These are phyloP conservation scores for Coniophora puteana DNA, from an alignment of 1,284 basidiomycete species.

Conservation along the genomic window DNA sequence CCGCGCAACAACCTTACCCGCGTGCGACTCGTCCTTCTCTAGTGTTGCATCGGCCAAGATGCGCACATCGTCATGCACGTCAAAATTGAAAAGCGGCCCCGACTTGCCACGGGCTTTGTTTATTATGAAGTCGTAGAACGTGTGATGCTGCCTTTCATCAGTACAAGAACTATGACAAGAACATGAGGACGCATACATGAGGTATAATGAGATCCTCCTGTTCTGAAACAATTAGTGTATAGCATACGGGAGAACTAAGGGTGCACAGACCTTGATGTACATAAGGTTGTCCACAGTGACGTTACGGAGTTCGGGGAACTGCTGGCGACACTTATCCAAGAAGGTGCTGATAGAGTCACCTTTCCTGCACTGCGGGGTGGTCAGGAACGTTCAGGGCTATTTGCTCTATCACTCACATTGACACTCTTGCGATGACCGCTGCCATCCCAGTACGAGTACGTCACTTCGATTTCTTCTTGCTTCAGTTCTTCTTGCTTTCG, in stretches of 20 bases:
- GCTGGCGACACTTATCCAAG: slow-evolving; percentile 88
- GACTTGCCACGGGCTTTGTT: slow-evolving; percentile 99
- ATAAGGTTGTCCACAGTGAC: slow-evolving; percentile 95
- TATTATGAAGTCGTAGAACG: slow-evolving; percentile 98
- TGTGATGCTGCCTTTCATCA: slow-evolving; percentile 72
- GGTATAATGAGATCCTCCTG: slow-evolving; percentile 96
- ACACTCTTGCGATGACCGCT: slow-evolving; percentile 95
- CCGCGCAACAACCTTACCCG: slow-evolving; percentile 96
- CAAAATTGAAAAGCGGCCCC: slow-evolving; percentile 97
- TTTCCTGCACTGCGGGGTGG: slow-evolving; percentile 81
- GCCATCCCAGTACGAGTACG: slow-evolving; percentile 98
- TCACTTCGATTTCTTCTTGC: slow-evolving; percentile 85
- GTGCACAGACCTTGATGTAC: slow-evolving; percentile 87
- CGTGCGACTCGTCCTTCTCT: slow-evolving; percentile 98
- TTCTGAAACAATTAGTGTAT: slow-evolving; percentile 4
- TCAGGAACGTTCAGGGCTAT: not conserved
- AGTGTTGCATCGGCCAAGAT: slow-evolving; percentile 92
- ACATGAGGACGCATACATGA: slow-evolving; percentile 48
- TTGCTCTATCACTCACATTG: slow-evolving; percentile 52
- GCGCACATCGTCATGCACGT: slow-evolving; percentile 98
- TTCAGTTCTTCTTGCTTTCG: slow-evolving; percentile 86
- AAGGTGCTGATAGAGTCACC: slow-evolving; percentile 91
- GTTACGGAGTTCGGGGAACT: slow-evolving; percentile 88
- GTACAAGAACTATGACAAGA: slow-evolving; percentile 11
- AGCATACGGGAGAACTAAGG: not conserved